These are phyloP conservation scores for Hypoxylon sp. DNA, from an alignment of 2,329 filamentous ascomycete species.

Conservation along the genomic window DNA sequence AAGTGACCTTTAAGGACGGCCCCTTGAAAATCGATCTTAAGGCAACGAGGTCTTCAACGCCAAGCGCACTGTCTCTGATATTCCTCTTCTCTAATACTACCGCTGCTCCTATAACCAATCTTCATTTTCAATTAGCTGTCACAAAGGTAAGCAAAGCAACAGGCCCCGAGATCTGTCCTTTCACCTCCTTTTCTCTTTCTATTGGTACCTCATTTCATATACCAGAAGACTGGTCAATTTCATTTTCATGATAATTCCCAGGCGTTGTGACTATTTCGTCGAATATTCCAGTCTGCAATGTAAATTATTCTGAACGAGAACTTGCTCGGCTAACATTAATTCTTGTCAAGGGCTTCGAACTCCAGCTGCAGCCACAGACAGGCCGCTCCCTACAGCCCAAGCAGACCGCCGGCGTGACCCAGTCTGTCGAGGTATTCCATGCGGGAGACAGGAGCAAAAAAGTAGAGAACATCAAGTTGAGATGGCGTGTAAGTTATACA, in stretches of 20 bases:
- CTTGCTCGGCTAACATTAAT: background rate
- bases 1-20: slow-evolving; percentile 77
- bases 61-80: slow-evolving; percentile 76
- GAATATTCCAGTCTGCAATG: background rate
- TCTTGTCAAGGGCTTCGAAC: slow-evolving; percentile 76
- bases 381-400: slow-evolving; percentile 82
- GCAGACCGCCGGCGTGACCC: slow-evolving; percentile 81
- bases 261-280: too few species aligned
- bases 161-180: background rate
- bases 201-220: background rate
- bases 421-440: slow-evolving; percentile 82
- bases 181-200: background rate
- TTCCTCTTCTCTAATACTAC: slow-evolving; percentile 90
- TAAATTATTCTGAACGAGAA: background rate
- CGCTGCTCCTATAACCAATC: slow-evolving; percentile 77
- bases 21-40: slow-evolving; percentile 81
- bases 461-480: slow-evolving; percentile 86
- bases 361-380: slow-evolving; percentile 88
- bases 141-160: slow-evolving; percentile 77
- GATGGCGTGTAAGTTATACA: slow-evolving; percentile 89
- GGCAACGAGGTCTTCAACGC: slow-evolving; percentile 71
- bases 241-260: background rate
- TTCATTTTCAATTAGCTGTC: slow-evolving; percentile 93
- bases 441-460: slow-evolving; percentile 77
- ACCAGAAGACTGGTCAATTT: background rate